Evolutionary conservation across 306 rosid genomes (phyloP), one percentile per base, ranked within the genome.

Genomic region (Rosa persica): DNA sequence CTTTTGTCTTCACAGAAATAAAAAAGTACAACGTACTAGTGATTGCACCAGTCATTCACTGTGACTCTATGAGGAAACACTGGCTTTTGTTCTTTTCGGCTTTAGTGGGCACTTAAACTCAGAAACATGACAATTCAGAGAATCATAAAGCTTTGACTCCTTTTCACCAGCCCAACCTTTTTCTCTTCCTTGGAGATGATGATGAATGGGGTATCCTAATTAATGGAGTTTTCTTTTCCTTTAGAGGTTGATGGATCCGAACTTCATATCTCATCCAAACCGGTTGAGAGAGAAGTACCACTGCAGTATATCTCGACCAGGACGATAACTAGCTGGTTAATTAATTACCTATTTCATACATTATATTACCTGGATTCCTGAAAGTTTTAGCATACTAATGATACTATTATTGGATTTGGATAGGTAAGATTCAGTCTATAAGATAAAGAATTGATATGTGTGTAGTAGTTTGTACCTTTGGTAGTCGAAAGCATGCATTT

Each of bases 41-140:
- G 19, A 27, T 30, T 30, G 42, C 42, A 30, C 42, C 42, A 15
- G 71, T 66, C 71, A 38, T 17, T 66, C 71, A 66, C 71, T 19
- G 46, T 66, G 47, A 20, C 71, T 62, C 68, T 27, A 39, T 0
- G 71, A 66, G 71, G 71, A 48, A 66, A 66, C 71, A 66, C 48
- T 38, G 12, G 27, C 70, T 66, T 66, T 36, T 36, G 47, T 66
- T 36, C 36, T 66, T 30, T 40, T 66, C 23, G 25, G 70, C 71
- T 62, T 62, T 62, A 62, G 43, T 38, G 43, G 22, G 67, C 68
- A 62, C 68, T 62, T 62, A 30, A 30, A 62, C 68, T 30, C 39
- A 1, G 8, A 2, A 60, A 62, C 43, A 62, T 27, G 68, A 62
- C 68, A 30, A 6, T 62, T 62, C 68, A 13, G 10, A 62, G 42